A percentile compares a stretch with the other conserved stretches of the same genome.
Evolutionary conservation across 805 yeast genomes (phyloP).

Genomic region (Nakazawaea peltata): DNA sequence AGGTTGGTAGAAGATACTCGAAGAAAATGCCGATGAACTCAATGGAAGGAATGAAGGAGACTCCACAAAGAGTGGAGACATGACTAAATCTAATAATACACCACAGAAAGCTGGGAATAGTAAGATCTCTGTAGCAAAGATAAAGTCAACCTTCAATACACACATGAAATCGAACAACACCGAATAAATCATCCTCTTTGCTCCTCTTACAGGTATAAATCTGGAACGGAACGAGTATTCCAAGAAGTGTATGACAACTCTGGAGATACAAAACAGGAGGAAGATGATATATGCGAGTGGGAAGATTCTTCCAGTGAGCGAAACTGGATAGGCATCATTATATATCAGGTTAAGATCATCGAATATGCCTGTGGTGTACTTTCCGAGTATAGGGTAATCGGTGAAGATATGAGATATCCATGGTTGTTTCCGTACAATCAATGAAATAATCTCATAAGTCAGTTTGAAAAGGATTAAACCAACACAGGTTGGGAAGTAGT

Average conservation of each 20-base stretch:
- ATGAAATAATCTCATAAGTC: too few relatives aligned
- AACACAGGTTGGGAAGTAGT: background rate
- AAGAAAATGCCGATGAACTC: slow-evolving; percentile 1
- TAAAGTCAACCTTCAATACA: slow-evolving; percentile 64
- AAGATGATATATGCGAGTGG: slow-evolving; percentile 21
- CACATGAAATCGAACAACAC: slow-evolving; percentile 46
- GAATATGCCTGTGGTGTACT: too few relatives aligned
- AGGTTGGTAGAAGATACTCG: slow-evolving; percentile 3
- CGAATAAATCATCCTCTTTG: slow-evolving; percentile 42
- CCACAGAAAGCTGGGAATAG: slow-evolving; percentile 88
- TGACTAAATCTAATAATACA: slow-evolving; percentile 57
- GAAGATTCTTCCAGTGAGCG: slow-evolving; percentile 28
- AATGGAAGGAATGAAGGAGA: slow-evolving; percentile 7
- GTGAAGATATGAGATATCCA: too few relatives aligned
- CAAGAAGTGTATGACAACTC: background rate
- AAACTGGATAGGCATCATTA: slow-evolving; percentile 19
- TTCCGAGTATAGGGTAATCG: too few relatives aligned
- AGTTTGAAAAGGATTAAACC: too few relatives aligned
- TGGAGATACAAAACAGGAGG: slow-evolving; percentile 23
- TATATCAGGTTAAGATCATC: slow-evolving; percentile 12
- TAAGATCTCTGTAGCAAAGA: slow-evolving; percentile 74
- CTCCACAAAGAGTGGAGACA: slow-evolving; percentile 46
- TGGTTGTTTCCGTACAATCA: too few relatives aligned
- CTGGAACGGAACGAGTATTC: slow-evolving; percentile 1
- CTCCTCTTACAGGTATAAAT: slow-evolving; percentile 36